These are phyloP conservation scores for Vaccinium darrowii DNA, from an alignment of 148 eudicot genomes.

Conservation along the genomic window DNA sequence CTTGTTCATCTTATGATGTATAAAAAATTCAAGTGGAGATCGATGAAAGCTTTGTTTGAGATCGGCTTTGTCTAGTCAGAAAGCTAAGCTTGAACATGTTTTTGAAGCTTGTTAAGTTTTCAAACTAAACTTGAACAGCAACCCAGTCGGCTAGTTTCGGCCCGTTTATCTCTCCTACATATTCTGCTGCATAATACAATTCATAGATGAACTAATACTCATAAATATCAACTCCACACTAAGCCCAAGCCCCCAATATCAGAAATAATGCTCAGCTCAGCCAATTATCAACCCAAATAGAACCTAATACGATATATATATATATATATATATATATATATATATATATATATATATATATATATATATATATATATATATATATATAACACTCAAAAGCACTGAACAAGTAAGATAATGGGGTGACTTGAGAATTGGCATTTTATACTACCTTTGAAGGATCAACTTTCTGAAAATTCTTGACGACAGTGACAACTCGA, in stretches of 20 bases:
- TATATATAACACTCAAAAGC: neutral
- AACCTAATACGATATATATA: neutral
- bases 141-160: no score
- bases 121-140: no score
- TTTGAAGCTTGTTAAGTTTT: no score
- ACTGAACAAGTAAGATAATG: neutral
- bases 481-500: constrained; percentile 74
- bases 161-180: neutral
- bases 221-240: neutral
- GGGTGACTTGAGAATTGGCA: neutral
- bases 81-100: no score
- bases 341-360: no score
- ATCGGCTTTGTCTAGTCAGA: no score
- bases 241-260: neutral
- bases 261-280: neutral
- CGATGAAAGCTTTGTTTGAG: no score
- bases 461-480: constrained; percentile 90
- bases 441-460: constrained; percentile 65
- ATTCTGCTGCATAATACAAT: neutral
- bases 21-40: no score
- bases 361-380: no score
- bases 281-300: neutral
- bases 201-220: neutral
- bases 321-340: no score
- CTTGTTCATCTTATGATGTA: no score